These are phyloP conservation scores for Parastagonospora avenae DNA, from an alignment of 2,329 filamentous ascomycete species.

Conservation along the genomic window DNA sequence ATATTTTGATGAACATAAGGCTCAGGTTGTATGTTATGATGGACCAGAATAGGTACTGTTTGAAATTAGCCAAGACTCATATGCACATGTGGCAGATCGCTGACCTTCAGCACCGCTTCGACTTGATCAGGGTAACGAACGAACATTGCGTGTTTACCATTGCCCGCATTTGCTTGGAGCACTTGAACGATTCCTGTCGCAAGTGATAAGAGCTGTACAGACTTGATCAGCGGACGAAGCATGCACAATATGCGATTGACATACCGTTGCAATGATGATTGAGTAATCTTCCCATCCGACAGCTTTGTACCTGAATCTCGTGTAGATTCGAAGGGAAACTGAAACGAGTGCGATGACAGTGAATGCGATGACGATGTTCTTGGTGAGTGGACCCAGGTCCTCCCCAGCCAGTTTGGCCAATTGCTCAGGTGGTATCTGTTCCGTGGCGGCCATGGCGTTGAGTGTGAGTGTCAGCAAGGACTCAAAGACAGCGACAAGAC, in stretches of 20 bases:
- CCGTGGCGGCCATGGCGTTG: not conserved
- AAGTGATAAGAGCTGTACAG: conserved; percentile 15
- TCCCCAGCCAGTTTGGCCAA: conserved; percentile 7
- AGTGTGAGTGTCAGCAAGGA: not conserved
- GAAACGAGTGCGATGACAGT: conserved; percentile 23
- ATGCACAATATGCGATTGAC: conserved; percentile 1
- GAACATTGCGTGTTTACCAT: conserved; percentile 31
- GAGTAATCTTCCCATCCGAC: conserved; percentile 30
- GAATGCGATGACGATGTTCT: conserved; percentile 17
- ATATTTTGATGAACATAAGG: conserved; percentile 32
- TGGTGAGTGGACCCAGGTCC: conserved; percentile 5
- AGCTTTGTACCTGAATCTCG: conserved; percentile 20
- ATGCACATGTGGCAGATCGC: not conserved
- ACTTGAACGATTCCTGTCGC: conserved; percentile 17
- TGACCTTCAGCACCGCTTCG: conserved; percentile 19
- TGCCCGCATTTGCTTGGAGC: conserved; percentile 19
- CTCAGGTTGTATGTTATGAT: conserved; percentile 30
- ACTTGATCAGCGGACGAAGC: not conserved
- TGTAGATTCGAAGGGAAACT: conserved; percentile 26
- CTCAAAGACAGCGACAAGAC: not conserved
- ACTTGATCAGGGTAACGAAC: conserved; percentile 16
- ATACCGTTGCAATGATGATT: conserved; percentile 26
- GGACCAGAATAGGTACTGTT: conserved; percentile 33
- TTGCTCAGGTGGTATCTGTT: conserved; percentile 9
- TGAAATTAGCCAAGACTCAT: conserved; percentile 4